These are phyloP conservation scores for Trichophyton equinum DNA, from an alignment of 2,329 filamentous ascomycete genomes.

Conservation along the genomic window DNA sequence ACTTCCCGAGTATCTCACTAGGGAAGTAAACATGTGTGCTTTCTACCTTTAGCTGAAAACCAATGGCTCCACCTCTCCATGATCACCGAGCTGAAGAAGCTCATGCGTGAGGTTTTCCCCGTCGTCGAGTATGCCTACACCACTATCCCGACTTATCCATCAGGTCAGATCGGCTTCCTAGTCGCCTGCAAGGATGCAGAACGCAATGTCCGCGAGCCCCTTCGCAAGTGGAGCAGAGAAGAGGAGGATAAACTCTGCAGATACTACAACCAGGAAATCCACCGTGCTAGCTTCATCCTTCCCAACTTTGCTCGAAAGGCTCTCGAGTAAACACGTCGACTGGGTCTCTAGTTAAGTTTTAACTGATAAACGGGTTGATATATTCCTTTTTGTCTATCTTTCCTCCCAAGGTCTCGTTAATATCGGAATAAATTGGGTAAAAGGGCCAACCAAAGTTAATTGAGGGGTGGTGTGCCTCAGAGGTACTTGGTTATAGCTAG, in stretches of 20 bases:
- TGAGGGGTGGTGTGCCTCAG: not conserved
- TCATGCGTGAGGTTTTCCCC: constrained; percentile 94
- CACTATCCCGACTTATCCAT: constrained; percentile 97
- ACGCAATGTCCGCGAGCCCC: constrained; percentile 70
- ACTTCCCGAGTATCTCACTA: not conserved
- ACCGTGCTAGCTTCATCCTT: constrained; percentile 85
- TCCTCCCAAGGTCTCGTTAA: not conserved
- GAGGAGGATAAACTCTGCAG: constrained; percentile 87
- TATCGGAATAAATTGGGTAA: not conserved
- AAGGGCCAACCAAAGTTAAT: not conserved
- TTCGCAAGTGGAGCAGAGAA: constrained; percentile 68
- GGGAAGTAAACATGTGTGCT: constrained; percentile 4
- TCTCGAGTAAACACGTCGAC: constrained; percentile 6
- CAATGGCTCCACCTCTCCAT: constrained; percentile 95
- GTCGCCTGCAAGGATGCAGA: constrained; percentile 91
- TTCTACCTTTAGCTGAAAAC: constrained; percentile 64
- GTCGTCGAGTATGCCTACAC: constrained; percentile 96
- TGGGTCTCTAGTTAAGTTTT: not conserved
- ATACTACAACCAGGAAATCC: constrained; percentile 97
- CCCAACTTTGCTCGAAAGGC: constrained; percentile 84
- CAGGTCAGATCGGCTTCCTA: constrained; percentile 99
- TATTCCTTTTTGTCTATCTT: not conserved
- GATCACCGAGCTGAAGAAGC: constrained; percentile 90
- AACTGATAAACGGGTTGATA: not conserved
- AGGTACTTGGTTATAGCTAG: not conserved